Evolutionary conservation across 352 stramenopile genomes (phyloP).

Genomic region (Pythium scleroteichum): DNA sequence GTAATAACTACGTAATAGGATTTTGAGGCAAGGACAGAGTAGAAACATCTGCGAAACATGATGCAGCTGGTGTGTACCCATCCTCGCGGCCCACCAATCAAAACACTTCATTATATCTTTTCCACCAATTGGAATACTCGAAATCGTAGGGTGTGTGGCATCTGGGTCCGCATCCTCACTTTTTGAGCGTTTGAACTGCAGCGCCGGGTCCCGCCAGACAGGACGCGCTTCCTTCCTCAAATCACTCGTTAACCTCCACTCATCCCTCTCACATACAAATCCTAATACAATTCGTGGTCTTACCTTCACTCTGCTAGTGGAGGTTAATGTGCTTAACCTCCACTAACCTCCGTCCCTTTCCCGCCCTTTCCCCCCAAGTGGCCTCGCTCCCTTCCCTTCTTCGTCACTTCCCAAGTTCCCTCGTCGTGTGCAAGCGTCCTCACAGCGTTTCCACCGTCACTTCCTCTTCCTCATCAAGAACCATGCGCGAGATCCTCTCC

Average conservation of each 20-base stretch:
- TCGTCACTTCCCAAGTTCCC: constrained; percentile 19
- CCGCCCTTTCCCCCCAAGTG: constrained; percentile 8
- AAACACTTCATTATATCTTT: not conserved
- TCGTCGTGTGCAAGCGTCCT: constrained; percentile 55
- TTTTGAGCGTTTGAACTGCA: constrained; percentile 9
- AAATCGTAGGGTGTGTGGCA: constrained; percentile 1
- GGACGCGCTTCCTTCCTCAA: not conserved
- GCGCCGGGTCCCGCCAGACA: not conserved
- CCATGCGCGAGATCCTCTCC: constrained; percentile 95
- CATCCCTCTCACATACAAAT: not conserved
- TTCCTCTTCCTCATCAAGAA: constrained; percentile 5
- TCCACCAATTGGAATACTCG: not conserved
- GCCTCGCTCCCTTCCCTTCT: not conserved
- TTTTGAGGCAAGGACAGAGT: no score
- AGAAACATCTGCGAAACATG: not conserved
- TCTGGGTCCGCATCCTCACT: not conserved
- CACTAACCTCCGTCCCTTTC: constrained; percentile 14
- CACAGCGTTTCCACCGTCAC: constrained; percentile 54
- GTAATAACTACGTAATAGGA: constrained; percentile 1
- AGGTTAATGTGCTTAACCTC: constrained; percentile 5
- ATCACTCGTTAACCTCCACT: constrained; percentile 9
- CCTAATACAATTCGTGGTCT: not conserved
- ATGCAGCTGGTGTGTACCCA: constrained; percentile 1
- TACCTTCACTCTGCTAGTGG: not conserved
- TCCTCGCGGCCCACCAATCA: constrained; percentile 3